Base-by-base conservation (phyloP, 768 basidiomycete species). In the Aureoboletus auriporus region DNA sequence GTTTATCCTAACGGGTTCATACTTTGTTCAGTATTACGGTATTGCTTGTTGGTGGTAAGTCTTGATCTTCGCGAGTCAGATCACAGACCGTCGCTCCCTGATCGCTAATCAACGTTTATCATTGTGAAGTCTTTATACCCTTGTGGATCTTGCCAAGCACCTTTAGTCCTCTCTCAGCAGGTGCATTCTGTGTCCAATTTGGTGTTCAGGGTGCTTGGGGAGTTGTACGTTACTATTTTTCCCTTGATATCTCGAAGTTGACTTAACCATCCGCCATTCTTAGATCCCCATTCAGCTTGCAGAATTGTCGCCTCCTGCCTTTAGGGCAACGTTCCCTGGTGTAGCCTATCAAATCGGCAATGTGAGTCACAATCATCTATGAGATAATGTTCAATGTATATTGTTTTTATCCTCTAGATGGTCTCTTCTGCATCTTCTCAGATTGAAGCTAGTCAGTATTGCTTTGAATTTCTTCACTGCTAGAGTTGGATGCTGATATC, bases 121-220 rank as follows among this genome's bases (percentile, higher is more conserved):
- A 14, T 13, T 7, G 2, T 36, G 46, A 46, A 62, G 73, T 60
- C 11, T 80, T 80, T 67, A 89, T 89, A 60, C 86, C 86, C 0
- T 70, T 93, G 1, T 94, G 91, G 93, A 88, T 91, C 50, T 49
- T 95, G 3, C 93, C 93, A 6, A 64, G 64, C 9, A 63, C 70
- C 1, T 93, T 93, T 67, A 62, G 75, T 13, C 75, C 71, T 1
- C 82, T 95, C 6, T 56, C 88, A 0, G 89, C 89, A 0, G 91
- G 89, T 4, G 92, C 90, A 6, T 95, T 95, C 69, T 91, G 78
- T 56, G 69, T 92, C 29, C 90, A 93, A 58, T 80, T 89, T 53
- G 89, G 89, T 44, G 89, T 94, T 2, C 92, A 95, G 62, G 91
- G 90, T 4, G 91, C 89, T 29, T 92, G 89, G 88, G 89, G 89